phyloP scores from a whole-genome alignment of 352 stramenopile genomes.

The Globisporangium polare region DNA sequence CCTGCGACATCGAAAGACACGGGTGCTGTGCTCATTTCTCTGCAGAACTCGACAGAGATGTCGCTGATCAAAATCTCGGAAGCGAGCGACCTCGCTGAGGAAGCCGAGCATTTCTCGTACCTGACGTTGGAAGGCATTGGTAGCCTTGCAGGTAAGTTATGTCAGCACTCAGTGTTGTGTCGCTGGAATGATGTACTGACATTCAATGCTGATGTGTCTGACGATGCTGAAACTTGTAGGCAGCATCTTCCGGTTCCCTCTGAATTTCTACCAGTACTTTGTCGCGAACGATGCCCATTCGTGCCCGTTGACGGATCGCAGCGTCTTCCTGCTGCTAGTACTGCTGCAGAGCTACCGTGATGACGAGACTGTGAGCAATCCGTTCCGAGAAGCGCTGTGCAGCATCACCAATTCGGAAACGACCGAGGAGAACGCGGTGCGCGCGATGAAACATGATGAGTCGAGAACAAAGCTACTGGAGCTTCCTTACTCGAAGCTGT shows the following conservation, averaged over 20 bases:
- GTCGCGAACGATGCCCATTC: constrained; percentile 42
- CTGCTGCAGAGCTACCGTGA: constrained; percentile 71
- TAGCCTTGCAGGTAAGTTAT: constrained; percentile 51
- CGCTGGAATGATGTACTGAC: neutral
- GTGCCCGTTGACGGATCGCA: constrained; percentile 64
- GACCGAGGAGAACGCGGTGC: constrained; percentile 7
- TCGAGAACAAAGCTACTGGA: constrained; percentile 22
- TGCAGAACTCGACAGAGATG: constrained; percentile 42
- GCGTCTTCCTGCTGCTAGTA: constrained; percentile 58
- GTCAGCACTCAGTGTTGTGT: neutral
- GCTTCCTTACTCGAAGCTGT: constrained; percentile 50
- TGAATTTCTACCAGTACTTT: constrained; percentile 69
- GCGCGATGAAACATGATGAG: constrained; percentile 25
- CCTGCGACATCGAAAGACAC: constrained; percentile 27
- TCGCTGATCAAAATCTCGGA: constrained; percentile 66
- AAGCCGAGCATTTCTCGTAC: constrained; percentile 64
- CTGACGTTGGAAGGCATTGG: constrained; percentile 66
- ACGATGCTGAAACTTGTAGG: constrained; percentile 20
- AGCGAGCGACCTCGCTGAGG: constrained; percentile 30
- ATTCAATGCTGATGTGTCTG: neutral
- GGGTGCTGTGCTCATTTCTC: constrained; percentile 29
- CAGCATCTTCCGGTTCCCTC: constrained; percentile 60
- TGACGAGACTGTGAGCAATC: constrained; percentile 39
- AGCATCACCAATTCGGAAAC: constrained; percentile 33
- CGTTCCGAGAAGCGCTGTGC: constrained; percentile 54